Percentiles rank a stretch among this genome's conserved stretches.
These are phyloP conservation scores for Lippia alba DNA, from an alignment of 305 asterid genomes.

Conservation along the genomic window DNA sequence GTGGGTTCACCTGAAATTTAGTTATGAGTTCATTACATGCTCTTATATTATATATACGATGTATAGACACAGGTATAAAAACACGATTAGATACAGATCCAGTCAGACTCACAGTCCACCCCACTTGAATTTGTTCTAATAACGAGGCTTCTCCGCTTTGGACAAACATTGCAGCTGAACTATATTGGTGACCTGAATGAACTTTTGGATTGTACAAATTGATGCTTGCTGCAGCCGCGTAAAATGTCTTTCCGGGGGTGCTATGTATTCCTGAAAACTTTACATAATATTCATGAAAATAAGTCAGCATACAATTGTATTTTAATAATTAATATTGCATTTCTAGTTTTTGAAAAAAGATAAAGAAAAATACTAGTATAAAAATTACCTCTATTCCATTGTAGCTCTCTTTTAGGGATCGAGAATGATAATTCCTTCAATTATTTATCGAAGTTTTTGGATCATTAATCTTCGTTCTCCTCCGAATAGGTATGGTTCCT, in stretches of 20 bases:
- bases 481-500: not conserved
- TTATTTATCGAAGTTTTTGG: not conserved
- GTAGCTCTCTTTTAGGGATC: not conserved
- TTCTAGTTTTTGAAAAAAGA: too few relatives aligned
- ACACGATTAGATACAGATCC: too few relatives aligned
- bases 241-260: not conserved
- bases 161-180: not conserved
- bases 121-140: not conserved
- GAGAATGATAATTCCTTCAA: not conserved
- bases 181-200: not conserved
- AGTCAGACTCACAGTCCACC: not conserved
- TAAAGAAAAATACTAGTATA: too few relatives aligned
- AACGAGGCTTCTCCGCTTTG: not conserved
- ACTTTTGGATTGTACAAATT: not conserved
- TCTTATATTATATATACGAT: too few relatives aligned
- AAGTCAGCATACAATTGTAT: too few relatives aligned
- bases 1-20: not conserved
- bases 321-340: too few relatives aligned
- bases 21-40: too few relatives aligned
- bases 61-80: too few relatives aligned
- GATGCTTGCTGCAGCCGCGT: not conserved
- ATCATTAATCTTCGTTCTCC: not conserved
- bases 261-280: constrained; percentile 10
- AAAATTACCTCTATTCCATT: constrained; percentile 4
- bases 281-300: not conserved